These are phyloP conservation scores for Eutypella sp. DNA, from an alignment of 2,329 filamentous ascomycete genomes.

Conservation along the genomic window DNA sequence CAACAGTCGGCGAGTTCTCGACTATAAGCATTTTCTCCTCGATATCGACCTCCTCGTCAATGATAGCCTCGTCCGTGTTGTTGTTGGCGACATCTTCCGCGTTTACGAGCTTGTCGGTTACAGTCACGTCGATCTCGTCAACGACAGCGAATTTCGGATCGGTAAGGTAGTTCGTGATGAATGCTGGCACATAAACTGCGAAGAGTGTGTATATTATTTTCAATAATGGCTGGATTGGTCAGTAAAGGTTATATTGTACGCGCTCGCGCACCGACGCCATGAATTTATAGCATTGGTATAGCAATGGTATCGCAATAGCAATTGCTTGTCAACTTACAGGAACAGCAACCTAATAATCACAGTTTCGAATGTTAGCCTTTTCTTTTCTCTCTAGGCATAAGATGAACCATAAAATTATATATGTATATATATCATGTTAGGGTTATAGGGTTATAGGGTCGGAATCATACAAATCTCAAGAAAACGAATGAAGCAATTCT, in stretches of 20 bases:
- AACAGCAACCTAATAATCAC: conserved; percentile 19
- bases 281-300: no score
- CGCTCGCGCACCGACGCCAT: no score
- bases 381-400: no score
- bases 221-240: conserved; percentile 17
- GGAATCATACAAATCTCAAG: conserved; percentile 52
- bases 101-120: conserved; percentile 42
- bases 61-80: conserved; percentile 27
- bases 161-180: conserved; percentile 52
- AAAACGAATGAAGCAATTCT: conserved; percentile 51
- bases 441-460: conserved; percentile 3
- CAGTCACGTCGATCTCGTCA: conserved; percentile 53
- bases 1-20: conserved; percentile 49
- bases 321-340: conserved; percentile 20
- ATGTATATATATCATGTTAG: no score
- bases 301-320: not conserved
- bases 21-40: conserved; percentile 58
- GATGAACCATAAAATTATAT: conserved; percentile 14
- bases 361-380: conserved; percentile 2
- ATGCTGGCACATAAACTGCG: conserved; percentile 61
- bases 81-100: conserved; percentile 30
- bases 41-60: conserved; percentile 52
- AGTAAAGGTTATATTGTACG: conserved; percentile 9
- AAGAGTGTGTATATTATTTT: conserved; percentile 54
- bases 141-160: conserved; percentile 54